Evolutionary conservation across 495 filamentous ascomycete species (phyloP), one percentile per base, ranked within the genome.

Genomic region (Tirmania nivea): DNA sequence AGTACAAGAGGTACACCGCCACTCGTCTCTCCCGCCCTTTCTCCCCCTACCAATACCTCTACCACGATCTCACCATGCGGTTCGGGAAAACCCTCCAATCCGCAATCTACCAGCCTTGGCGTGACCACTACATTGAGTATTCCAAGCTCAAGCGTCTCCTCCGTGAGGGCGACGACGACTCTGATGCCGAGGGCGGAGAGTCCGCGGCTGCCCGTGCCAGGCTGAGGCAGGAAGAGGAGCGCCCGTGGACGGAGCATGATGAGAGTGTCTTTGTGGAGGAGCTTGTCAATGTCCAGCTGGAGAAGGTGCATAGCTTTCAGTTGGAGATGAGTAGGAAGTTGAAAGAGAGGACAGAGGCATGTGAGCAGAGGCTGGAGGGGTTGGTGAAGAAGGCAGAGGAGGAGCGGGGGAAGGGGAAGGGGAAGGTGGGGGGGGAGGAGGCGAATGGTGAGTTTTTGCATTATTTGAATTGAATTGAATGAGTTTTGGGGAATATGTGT

Each of bases 241-340:
- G 68, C 47, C 63, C 70, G 36, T 97, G 90, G 90, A 96, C 92
- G 35, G 86, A 94, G 56, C 79, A 86, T n/a, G 90, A 97, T 68
- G 90, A 96, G 71, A 81, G 81, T 55, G 73, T 72, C 10, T 97
- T 97, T 67, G 88, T 92, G 59, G 87, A 94, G 62, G 90, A 95
- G 72, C 69, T 95, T 52, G 73, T 94, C 62, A 97, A 94, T 66
- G 78, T 81, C 6, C 86, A 97, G 69, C 72, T 97, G 62, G 88
- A 96, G 60, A 96, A 96, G 70, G 90, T 96, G 57, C 80, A 89
- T 62, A 70, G 75, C 42, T 97, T 96, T 68, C 90, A 95, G 65
- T 74, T 74, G 35, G 75, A 82, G 52, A 90, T 77, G 50, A 79
- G 79, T 57, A 73, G 78, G 53, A 75, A 71, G 60, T 71, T 86